Percentiles rank a stretch among this genome's conserved stretches.
Evolutionary conservation across 208 protist species (phyloP).

Genomic region (Leishmania lainsoni): DNA sequence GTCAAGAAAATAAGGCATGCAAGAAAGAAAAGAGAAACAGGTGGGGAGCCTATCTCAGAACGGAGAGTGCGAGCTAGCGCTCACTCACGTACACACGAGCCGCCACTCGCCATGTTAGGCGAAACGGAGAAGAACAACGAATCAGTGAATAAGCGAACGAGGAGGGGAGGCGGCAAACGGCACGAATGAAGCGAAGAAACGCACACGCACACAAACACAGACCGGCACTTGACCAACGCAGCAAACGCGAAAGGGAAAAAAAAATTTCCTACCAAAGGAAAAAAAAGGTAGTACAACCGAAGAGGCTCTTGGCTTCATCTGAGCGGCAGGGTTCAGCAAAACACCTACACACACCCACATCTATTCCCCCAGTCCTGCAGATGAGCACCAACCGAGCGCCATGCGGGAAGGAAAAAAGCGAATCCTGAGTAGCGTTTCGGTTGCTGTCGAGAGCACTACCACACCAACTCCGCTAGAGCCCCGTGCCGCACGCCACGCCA

Average conservation of each 20-base stretch:
- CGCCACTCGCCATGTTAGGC: background rate
- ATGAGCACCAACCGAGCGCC: background rate
- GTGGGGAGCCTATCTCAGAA: background rate
- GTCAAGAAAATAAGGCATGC: background rate
- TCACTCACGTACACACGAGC: background rate
- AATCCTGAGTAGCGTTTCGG: background rate
- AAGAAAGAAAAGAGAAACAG: background rate
- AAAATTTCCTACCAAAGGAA: background rate
- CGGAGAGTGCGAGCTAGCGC: background rate
- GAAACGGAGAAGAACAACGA: background rate
- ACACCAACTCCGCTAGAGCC: background rate
- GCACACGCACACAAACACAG: background rate
- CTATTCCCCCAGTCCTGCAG: background rate
- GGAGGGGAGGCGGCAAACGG: background rate
- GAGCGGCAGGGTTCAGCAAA: background rate
- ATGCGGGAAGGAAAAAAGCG: background rate
- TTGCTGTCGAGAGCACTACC: background rate
- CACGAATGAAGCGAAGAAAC: background rate
- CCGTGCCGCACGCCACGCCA: background rate
- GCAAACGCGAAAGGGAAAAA: background rate
- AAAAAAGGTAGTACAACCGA: background rate
- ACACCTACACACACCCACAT: background rate
- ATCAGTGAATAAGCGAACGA: background rate
- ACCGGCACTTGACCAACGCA: background rate
- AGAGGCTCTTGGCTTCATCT: background rate